Percentiles rank a stretch among this genome's conserved stretches.
phyloP scores from a whole-genome alignment of 805 yeast species.

The Huiozyma sinensis region DNA sequence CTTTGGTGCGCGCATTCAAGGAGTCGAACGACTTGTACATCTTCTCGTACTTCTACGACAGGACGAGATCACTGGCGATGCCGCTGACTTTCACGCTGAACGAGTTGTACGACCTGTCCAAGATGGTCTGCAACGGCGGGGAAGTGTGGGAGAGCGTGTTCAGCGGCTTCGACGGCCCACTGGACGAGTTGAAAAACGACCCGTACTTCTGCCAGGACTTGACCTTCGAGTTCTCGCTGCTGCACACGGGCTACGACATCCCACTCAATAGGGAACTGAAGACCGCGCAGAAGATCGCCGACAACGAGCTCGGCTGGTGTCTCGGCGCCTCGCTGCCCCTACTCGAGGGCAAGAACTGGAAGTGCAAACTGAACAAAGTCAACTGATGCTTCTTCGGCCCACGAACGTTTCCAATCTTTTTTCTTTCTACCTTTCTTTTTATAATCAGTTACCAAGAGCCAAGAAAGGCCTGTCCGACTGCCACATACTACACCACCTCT shows the following conservation, averaged over 20 bases:
- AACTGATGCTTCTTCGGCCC: neutral
- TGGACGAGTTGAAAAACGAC: constrained; percentile 56
- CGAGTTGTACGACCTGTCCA: constrained; percentile 75
- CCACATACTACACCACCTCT: no score
- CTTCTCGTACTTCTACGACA: constrained; percentile 91
- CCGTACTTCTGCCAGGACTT: constrained; percentile 94
- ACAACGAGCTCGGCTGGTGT: constrained; percentile 97
- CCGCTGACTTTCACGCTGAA: constrained; percentile 78
- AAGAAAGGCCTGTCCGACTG: no score
- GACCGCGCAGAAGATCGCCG: constrained; percentile 82
- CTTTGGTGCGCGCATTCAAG: constrained; percentile 67
- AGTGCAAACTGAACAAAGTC: constrained; percentile 32
- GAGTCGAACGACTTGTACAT: constrained; percentile 68
- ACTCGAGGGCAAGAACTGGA: constrained; percentile 65
- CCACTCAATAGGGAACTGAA: constrained; percentile 81
- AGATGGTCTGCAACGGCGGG: constrained; percentile 77
- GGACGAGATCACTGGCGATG: constrained; percentile 90
- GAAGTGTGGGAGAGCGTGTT: constrained; percentile 59
- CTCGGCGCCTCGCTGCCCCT: constrained; percentile 93
- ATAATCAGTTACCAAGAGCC: no score
- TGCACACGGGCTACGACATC: constrained; percentile 95
- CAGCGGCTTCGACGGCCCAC: constrained; percentile 55
- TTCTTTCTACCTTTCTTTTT: neutral
- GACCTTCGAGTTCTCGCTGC: constrained; percentile 77
- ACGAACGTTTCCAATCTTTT: neutral